Base-by-base conservation (phyloP, 2,329 filamentous ascomycete species). In the Sporothrix humicola region DNA sequence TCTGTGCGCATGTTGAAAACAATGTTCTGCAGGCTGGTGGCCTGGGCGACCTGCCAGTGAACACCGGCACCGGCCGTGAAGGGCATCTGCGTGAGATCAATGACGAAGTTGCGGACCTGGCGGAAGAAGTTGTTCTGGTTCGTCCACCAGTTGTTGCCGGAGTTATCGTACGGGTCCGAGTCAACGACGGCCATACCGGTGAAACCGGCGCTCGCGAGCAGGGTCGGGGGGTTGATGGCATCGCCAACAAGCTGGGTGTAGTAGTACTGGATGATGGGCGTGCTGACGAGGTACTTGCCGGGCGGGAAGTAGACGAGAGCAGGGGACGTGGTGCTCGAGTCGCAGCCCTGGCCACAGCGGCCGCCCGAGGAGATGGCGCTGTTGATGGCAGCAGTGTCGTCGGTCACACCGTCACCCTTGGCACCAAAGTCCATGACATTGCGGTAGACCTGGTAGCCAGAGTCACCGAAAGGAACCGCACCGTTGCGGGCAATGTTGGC, bases 201-300 rank as follows among this genome's bases (percentile, higher is more conserved):
- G 79, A 98, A 99, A 78, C 85, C 84, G 59, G 90, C 81, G 1
- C 89, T 82, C 2, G 92, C 92, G 84, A 95, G 94, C 81, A 98
- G 86, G 0, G 91, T 91, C 0, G 95, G 94, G 15, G 91, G 82
- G 76, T 88, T 85, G 78, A 88, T 80, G 68, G 91, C 90, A 84
- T 98, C 94, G 73, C 95, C 95, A 50, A 98, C 86, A 75, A 98
- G 89, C 81, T 98, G 94, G 10, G 95, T 97, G 85, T 97, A 97
- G 86, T 98, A 98, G 82, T 91, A 92, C 81, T 94, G 92, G 70
- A 94, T 83, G 77, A 98, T 89, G 26, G 95, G 93, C 79, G 86
- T 87, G 80, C 90, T 93, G 78, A 98, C 91, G 20, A 92, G 79
- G 80, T 98, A 98, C 73, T 90, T 97, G 77, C 95, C 95, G 12